phyloP scores from a whole-genome alignment of 208 protist species.

The Trypanosoma theileri region DNA sequence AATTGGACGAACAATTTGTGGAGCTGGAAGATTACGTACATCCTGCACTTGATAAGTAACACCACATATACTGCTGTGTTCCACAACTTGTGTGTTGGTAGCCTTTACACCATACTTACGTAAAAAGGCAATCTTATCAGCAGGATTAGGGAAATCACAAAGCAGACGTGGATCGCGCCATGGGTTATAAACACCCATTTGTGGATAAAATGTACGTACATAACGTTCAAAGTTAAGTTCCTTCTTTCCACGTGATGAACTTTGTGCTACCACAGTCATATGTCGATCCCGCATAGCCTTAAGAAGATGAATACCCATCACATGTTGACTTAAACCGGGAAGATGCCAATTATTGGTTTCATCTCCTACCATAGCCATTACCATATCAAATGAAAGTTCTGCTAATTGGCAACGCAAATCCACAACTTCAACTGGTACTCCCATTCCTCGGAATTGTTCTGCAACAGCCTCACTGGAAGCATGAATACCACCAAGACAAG shows the following conservation, averaged over 20 bases:
- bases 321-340: slow-evolving; percentile 80
- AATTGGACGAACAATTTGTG: slow-evolving; percentile 59
- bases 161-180: slow-evolving; percentile 87
- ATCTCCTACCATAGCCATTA: slow-evolving; percentile 80
- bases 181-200: slow-evolving; percentile 90
- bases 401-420: slow-evolving; percentile 90
- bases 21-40: slow-evolving; percentile 48
- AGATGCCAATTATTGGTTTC: slow-evolving; percentile 91
- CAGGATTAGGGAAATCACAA: slow-evolving; percentile 73
- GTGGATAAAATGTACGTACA: slow-evolving; percentile 74
- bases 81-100: slow-evolving; percentile 43
- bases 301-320: slow-evolving; percentile 80
- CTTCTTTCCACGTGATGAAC: slow-evolving; percentile 82
- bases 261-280: slow-evolving; percentile 89
- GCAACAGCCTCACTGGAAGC: slow-evolving; percentile 79
- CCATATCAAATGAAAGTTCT: slow-evolving; percentile 79
- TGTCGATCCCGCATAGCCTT: slow-evolving; percentile 65
- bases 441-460: slow-evolving; percentile 64
- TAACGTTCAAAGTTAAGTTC: slow-evolving; percentile 90
- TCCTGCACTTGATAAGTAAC: slow-evolving; percentile 79
- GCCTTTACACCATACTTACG: slow-evolving; percentile 74
- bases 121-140: slow-evolving; percentile 81
- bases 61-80: slow-evolving; percentile 88
- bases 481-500: slow-evolving; percentile 72
- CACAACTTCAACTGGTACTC: slow-evolving; percentile 83